A percentile compares a stretch with the other conserved stretches of the same genome.
Evolutionary conservation across 441 rosid species (phyloP).

Genomic region (Sinapis alba): DNA sequence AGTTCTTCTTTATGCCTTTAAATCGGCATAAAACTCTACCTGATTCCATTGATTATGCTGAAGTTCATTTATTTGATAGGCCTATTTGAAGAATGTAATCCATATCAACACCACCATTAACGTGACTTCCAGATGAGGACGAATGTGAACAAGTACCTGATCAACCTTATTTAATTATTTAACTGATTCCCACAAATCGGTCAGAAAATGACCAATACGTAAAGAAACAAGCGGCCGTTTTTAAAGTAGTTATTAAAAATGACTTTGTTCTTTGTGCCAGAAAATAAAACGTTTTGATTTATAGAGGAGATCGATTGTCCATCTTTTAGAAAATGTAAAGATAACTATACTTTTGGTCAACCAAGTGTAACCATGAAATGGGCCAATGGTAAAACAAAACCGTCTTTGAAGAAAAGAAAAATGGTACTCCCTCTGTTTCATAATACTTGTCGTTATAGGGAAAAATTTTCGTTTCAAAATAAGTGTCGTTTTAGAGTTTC

Average conservation of each 20-base stretch:
- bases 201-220: constrained; percentile 26
- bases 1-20: too few relatives aligned
- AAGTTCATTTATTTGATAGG: too few relatives aligned
- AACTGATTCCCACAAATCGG: constrained; percentile 8
- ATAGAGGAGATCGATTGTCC: constrained; percentile 9
- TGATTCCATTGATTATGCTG: too few relatives aligned
- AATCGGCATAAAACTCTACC: too few relatives aligned
- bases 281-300: neutral
- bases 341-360: constrained; percentile 19
- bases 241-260: constrained; percentile 4
- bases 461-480: too few relatives aligned
- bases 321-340: constrained; percentile 23
- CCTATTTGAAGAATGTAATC: too few relatives aligned
- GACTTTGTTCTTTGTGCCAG: neutral
- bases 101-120: constrained; percentile 13
- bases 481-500: too few relatives aligned
- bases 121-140: neutral
- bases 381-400: constrained; percentile 10
- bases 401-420: too few relatives aligned
- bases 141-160: constrained; percentile 31
- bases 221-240: constrained; percentile 25
- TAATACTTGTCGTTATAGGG: too few relatives aligned
- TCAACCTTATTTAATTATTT: constrained; percentile 9
- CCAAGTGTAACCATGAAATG: constrained; percentile 5
- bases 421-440: too few relatives aligned